phyloP scores from a whole-genome alignment of 495 filamentous ascomycete genomes.

The Talaromyces thailandensis region DNA sequence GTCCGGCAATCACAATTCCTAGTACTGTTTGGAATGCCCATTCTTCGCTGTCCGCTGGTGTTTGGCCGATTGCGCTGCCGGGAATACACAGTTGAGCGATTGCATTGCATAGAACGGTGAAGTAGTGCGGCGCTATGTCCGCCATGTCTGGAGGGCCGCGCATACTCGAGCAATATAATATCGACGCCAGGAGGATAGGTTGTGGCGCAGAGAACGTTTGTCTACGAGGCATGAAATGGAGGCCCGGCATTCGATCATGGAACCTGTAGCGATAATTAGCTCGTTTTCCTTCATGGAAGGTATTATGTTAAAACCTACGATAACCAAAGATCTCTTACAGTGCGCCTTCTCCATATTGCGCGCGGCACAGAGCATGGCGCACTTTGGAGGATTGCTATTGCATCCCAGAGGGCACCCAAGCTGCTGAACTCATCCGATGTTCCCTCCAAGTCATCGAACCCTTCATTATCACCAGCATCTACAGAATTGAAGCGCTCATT shows the following conservation, averaged over 20 bases:
- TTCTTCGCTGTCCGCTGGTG: slow-evolving; percentile 4
- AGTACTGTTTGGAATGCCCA: slow-evolving; percentile 7
- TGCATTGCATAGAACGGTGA: slow-evolving; percentile 1
- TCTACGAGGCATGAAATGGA: slow-evolving; percentile 7
- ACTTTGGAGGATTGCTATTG: neutral
- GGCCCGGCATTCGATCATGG: slow-evolving; percentile 6
- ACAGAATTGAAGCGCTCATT: neutral
- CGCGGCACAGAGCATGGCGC: slow-evolving; percentile 1
- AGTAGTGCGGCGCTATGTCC: slow-evolving; percentile 4
- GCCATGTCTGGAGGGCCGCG: slow-evolving; percentile 3
- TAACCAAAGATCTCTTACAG: slow-evolving; percentile 4
- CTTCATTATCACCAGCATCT: neutral
- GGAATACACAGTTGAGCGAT: slow-evolving; percentile 6
- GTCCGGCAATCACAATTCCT: slow-evolving; percentile 5
- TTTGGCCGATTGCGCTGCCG: neutral
- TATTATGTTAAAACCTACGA: neutral
- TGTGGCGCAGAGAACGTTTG: slow-evolving; percentile 7
- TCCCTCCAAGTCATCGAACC: neutral
- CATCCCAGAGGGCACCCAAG: slow-evolving; percentile 5
- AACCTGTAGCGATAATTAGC: neutral
- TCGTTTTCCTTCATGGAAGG: neutral
- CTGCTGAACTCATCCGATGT: neutral
- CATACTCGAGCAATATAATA: slow-evolving; percentile 7
- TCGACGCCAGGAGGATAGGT: slow-evolving; percentile 5
- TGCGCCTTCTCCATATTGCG: neutral